These are phyloP conservation scores for Sugiyamaella sp. DNA, from an alignment of 1,139 yeast species.

Conservation along the genomic window DNA sequence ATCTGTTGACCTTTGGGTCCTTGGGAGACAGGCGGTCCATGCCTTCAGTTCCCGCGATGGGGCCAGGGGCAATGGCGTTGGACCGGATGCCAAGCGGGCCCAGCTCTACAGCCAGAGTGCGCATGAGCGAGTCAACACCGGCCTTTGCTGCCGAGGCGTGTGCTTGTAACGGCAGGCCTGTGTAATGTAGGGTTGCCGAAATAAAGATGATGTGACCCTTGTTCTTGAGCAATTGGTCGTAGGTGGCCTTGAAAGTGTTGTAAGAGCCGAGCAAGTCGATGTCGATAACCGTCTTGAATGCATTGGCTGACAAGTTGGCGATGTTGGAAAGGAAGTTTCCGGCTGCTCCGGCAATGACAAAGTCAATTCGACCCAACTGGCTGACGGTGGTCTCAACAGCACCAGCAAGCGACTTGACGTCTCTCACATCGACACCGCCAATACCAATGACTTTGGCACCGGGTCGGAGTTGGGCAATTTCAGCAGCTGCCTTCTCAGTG, in stretches of 20 bases:
- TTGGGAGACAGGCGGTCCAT: slow-evolving; percentile 56
- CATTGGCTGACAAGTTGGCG: slow-evolving; percentile 75
- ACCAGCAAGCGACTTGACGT: slow-evolving; percentile 54
- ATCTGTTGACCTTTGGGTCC: slow-evolving; percentile 46
- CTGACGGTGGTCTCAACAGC: slow-evolving; percentile 70
- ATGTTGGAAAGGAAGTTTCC: slow-evolving; percentile 87
- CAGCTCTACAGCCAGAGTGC: slow-evolving; percentile 81
- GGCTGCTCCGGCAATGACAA: slow-evolving; percentile 92
- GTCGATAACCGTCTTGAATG: slow-evolving; percentile 80
- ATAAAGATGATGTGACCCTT: slow-evolving; percentile 76
- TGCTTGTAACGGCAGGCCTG: slow-evolving; percentile 81
- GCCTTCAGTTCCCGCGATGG: slow-evolving; percentile 82
- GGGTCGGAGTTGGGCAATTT: slow-evolving; percentile 56
- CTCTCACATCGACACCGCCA: slow-evolving; percentile 76
- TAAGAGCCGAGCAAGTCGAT: slow-evolving; percentile 86
- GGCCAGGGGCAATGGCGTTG: slow-evolving; percentile 88
- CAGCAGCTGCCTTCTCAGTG: slow-evolving; percentile 68
- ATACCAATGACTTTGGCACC: slow-evolving; percentile 69
- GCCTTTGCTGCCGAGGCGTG: slow-evolving; percentile 96
- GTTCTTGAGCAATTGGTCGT: slow-evolving; percentile 61
- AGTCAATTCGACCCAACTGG: slow-evolving; percentile 74
- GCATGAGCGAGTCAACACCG: slow-evolving; percentile 84
- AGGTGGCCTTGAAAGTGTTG: slow-evolving; percentile 83
- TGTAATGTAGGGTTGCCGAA: slow-evolving; percentile 83
- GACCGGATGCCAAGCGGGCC: slow-evolving; percentile 85